Evolutionary conservation across 768 basidiomycete genomes (phyloP), one percentile per base, ranked within the genome.

Genomic region (Suillus subalutaceus): DNA sequence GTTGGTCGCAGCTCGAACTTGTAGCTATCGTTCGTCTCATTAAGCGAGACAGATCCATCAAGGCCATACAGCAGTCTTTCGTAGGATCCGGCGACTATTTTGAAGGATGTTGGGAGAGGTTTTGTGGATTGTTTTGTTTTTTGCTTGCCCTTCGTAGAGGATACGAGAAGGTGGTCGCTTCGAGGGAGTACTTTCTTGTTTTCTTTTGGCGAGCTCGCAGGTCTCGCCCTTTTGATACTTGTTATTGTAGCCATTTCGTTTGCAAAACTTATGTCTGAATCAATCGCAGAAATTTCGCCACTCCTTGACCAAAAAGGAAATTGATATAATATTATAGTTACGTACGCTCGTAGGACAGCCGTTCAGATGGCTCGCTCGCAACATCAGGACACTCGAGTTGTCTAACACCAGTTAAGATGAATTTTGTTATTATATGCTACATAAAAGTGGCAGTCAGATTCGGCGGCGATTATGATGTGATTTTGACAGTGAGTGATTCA

Each of bases 61-160:
- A 97, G 81, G 15, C 96, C 96, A 71, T 97, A 99, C 20, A 99
- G 84, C 18, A 99, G 83, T 73, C 96, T 97, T 82, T 99, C 97
- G 77, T 99, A 99, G 20, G 96, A 94, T 0, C 97, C 97, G 1
- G 90, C 93, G 32, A 98, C 82, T 68, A 99, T 78, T 77, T 93
- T 90, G 84, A 97, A 98, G 3, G 88, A 86, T 0, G 79, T 75
- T 0, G 90, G 87, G 13, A 86, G 79, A 23, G n/a, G 56, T 38
- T 38, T 44, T 7, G 52, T 30, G 6, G 66, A 67, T 38, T 61
- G 65, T 58, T 70, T 69, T 32, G 65, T 64, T 38, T 76, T 76
- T 53, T 76, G 72, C 69, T 81, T 79, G 18, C 69, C 75, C 60
- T 78, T 78, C 32, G 67, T 63, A 26, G 76, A 66, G 62, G 58